phyloP scores from a whole-genome alignment of 352 stramenopile species.

The Aphanomyces stellatus region DNA sequence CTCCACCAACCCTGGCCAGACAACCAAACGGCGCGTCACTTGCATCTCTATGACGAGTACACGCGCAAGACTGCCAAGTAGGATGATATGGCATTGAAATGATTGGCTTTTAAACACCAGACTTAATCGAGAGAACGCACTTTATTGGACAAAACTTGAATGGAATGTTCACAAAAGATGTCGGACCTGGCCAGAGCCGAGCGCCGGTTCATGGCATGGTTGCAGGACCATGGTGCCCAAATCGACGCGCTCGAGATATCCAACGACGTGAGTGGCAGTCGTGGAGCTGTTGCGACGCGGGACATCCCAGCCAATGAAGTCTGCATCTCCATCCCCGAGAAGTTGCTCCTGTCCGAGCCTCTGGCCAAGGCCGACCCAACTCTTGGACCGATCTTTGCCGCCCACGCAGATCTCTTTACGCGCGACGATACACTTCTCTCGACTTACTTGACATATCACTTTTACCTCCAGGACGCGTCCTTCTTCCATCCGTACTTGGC shows the following conservation, averaged over 20 bases:
- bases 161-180: too few relatives aligned
- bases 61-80: neutral
- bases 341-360: slow-evolving; percentile 67
- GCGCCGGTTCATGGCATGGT: slow-evolving; percentile 20
- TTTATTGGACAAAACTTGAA: neutral
- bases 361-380: slow-evolving; percentile 43
- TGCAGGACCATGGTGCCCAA: slow-evolving; percentile 24
- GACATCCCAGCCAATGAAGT: slow-evolving; percentile 47
- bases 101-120: neutral
- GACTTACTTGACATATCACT: slow-evolving; percentile 78
- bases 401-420: slow-evolving; percentile 57
- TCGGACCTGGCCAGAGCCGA: neutral
- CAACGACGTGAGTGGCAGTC: slow-evolving; percentile 27
- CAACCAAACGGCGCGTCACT: neutral
- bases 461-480: slow-evolving; percentile 42
- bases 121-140: neutral
- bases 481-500: slow-evolving; percentile 85
- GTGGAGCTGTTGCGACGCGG: slow-evolving; percentile 42
- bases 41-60: neutral
- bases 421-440: slow-evolving; percentile 74
- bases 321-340: slow-evolving; percentile 55
- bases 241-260: slow-evolving; percentile 28
- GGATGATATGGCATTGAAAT: too few relatives aligned
- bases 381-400: slow-evolving; percentile 36
- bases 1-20: neutral